Evolutionary conservation across 1,284 basidiomycete species (phyloP).

Genomic region (Fomitopsis palustris): DNA sequence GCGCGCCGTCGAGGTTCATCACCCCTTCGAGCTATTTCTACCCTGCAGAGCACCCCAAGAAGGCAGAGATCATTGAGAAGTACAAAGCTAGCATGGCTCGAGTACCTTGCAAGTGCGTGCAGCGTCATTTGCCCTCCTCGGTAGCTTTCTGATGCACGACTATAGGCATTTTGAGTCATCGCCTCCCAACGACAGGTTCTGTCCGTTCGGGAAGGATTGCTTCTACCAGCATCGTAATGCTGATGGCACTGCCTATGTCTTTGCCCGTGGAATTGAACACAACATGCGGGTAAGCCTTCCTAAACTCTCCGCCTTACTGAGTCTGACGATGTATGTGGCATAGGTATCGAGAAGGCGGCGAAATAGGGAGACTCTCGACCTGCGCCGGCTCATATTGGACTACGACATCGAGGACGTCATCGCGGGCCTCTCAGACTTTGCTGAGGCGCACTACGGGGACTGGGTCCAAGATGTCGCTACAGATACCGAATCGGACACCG

Average conservation of each 20-base stretch:
- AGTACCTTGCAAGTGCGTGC: constrained; percentile 58
- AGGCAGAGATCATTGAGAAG: constrained; percentile 43
- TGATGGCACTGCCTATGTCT: constrained; percentile 60
- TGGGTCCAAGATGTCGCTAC: constrained; percentile 8
- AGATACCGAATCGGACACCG: constrained; percentile 1
- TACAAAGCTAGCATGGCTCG: constrained; percentile 72
- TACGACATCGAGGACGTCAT: constrained; percentile 24
- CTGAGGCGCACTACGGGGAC: constrained; percentile 27
- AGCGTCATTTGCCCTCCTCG: not conserved
- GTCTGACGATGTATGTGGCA: not conserved
- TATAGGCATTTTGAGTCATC: constrained; percentile 60
- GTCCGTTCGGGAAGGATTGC: constrained; percentile 74
- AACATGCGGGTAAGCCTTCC: constrained; percentile 42
- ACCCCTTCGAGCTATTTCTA: constrained; percentile 68
- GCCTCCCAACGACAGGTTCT: constrained; percentile 42
- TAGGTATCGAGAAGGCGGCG: constrained; percentile 4
- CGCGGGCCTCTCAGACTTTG: constrained; percentile 29
- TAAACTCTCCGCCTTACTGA: not conserved
- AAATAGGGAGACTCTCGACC: not conserved
- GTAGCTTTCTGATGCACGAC: not conserved
- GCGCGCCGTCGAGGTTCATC: constrained; percentile 57
- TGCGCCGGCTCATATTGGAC: not conserved
- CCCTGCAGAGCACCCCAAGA: constrained; percentile 47
- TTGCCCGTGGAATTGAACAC: constrained; percentile 48
- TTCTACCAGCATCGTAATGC: constrained; percentile 67